A percentile compares a stretch with the other conserved stretches of the same genome.
phyloP scores from a whole-genome alignment of 352 stramenopile genomes.

The Saprolegnia parasitica region DNA sequence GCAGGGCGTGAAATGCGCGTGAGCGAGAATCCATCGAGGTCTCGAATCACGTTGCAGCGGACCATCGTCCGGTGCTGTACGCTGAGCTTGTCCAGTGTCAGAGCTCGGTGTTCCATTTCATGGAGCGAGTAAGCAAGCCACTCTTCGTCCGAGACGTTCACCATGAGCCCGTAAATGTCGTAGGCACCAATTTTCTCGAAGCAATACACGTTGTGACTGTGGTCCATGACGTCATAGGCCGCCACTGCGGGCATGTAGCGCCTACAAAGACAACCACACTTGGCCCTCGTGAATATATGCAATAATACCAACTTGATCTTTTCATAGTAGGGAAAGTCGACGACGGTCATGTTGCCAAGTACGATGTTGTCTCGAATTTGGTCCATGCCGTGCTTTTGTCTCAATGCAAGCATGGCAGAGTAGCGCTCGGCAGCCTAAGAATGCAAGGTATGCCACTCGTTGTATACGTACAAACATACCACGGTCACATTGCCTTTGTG shows the following conservation, averaged over 20 bases:
- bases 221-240: constrained; percentile 53
- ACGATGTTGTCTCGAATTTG: constrained; percentile 53
- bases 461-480: too few species aligned
- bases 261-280: constrained; percentile 19
- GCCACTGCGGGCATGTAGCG: constrained; percentile 54
- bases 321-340: constrained; percentile 59
- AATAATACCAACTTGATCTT: constrained; percentile 52
- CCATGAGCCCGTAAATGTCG: constrained; percentile 53
- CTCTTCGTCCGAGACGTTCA: constrained; percentile 59
- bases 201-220: constrained; percentile 46
- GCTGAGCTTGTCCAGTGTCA: constrained; percentile 62
- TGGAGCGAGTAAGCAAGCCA: constrained; percentile 66
- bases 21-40: constrained; percentile 64
- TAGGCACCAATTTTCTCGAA: constrained; percentile 70
- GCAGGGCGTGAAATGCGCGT: constrained; percentile 51
- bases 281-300: background rate
- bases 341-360: constrained; percentile 41
- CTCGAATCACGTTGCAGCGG: constrained; percentile 54
- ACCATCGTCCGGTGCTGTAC: constrained; percentile 51
- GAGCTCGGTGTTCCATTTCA: constrained; percentile 64
- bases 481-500: constrained; percentile 68
- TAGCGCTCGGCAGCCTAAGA: constrained; percentile 47
- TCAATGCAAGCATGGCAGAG: constrained; percentile 57
- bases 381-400: constrained; percentile 54
- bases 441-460: too few species aligned